Percentiles rank a stretch among this genome's conserved stretches.
phyloP scores from a whole-genome alignment of 345 rosid genomes.

The Syzygium oleosum region DNA sequence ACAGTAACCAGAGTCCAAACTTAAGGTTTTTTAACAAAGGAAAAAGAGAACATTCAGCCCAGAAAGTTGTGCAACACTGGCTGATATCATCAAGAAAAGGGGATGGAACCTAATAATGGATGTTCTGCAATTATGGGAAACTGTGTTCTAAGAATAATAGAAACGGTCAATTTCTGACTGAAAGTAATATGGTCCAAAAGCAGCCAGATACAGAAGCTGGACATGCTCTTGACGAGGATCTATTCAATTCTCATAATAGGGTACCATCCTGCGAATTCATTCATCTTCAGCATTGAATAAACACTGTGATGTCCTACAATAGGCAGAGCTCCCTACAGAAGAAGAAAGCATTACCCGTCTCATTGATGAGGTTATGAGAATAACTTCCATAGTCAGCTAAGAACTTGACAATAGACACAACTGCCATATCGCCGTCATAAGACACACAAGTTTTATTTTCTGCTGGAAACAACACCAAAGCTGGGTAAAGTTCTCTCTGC shows the following conservation, averaged over 20 bases:
- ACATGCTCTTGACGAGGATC: not conserved
- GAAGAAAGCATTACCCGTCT: constrained; percentile 38
- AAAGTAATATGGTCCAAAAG: too few relatives aligned
- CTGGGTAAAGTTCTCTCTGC: constrained; percentile 88
- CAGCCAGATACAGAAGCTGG: not conserved
- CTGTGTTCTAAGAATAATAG: not conserved
- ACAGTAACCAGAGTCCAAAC: not conserved
- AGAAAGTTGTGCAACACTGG: not conserved
- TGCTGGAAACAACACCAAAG: constrained; percentile 74
- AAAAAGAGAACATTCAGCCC: not conserved
- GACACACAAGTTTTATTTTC: constrained; percentile 42
- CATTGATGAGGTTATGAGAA: constrained; percentile 36
- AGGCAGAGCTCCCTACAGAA: not conserved
- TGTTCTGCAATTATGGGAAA: not conserved
- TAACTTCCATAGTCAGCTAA: constrained; percentile 52
- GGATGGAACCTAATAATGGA: not conserved
- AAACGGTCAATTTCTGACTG: not conserved
- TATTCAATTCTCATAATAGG: not conserved
- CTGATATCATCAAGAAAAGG: not conserved
- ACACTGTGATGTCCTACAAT: not conserved
- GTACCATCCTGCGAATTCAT: not conserved
- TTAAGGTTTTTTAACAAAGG: not conserved
- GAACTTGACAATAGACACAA: constrained; percentile 61
- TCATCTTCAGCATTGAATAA: not conserved
- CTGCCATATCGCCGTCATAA: constrained; percentile 63